Evolutionary conservation across 2,329 filamentous ascomycete genomes (phyloP), one percentile per base, ranked within the genome.

Genomic region (Trichoderma afroharzianum): DNA sequence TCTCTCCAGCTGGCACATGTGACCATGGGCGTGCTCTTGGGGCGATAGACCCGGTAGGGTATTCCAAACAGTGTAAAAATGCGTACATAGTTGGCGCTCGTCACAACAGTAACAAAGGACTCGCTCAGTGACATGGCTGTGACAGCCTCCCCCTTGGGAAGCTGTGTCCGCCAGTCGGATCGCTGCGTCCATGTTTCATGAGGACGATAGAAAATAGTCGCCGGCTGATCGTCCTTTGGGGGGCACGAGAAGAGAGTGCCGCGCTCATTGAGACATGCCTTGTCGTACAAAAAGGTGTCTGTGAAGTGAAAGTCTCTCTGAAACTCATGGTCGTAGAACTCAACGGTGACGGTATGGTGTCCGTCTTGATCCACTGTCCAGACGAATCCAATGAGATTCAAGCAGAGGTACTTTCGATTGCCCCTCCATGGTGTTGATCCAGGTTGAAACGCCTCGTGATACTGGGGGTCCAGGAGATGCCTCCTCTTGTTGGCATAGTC

Each of bases 281-380:
- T 98, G 82, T 99, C 96, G 81, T 98, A 98, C 4, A 94, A 86
- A 79, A 94, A 98, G 1, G 94, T 95, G 79, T 99, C 96, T 14
- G 95, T 98, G 80, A 99, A 98, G 83, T 98, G 96, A 77, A 98
- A 98, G 80, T 98, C 94, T 62, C 95, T 89, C 79, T 97, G 92
- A 72, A 92, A 91, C 76, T 97, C 94, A 72, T 94, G 92, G 80
- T 99, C 97, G 80, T 98, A 98, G 80, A 99, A 99, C 77, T 98
- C 96, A 2, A 98, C 95, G 0, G 95, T 98, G 12, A 99, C 91
- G 2, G 96, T 99, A 79, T 98, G 90, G 76, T 95, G 92, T 0
- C 92, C 93, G 78, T 98, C 95, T 81, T 99, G 96, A 76, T 97
- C 93, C 21, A 99, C 93, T 0, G 95, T 98, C 94, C 96, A 99